Percentiles rank a stretch among this genome's conserved stretches.
phyloP scores from a whole-genome alignment of 768 basidiomycete species.

The Cytidiella melzeri region DNA sequence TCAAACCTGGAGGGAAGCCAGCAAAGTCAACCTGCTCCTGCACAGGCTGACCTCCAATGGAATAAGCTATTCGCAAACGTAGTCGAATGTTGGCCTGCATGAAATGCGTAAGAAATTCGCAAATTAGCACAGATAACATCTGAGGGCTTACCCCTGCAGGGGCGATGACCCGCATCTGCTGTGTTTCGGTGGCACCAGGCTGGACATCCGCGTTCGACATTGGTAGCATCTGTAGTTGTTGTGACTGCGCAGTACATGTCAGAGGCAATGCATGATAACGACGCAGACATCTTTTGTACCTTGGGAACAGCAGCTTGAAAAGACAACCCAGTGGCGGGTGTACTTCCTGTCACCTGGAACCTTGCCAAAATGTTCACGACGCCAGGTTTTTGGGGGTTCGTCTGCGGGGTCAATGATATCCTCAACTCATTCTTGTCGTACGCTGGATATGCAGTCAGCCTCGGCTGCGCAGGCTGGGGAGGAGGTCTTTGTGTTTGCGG shows the following conservation, averaged over 20 bases:
- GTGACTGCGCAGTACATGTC: slow-evolving; percentile 53
- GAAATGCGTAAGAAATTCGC: slow-evolving; percentile 8
- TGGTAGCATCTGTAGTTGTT: slow-evolving; percentile 95
- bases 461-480: slow-evolving; percentile 38
- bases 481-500: slow-evolving; percentile 33
- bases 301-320: slow-evolving; percentile 99
- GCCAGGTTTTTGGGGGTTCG: slow-evolving; percentile 74
- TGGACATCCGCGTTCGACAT: slow-evolving; percentile 83
- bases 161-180: slow-evolving; percentile 90
- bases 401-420: slow-evolving; percentile 86
- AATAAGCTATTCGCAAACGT: slow-evolving; percentile 78
- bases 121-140: not conserved
- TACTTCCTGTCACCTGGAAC: slow-evolving; percentile 65
- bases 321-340: slow-evolving; percentile 56
- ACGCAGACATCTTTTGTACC: slow-evolving; percentile 40
- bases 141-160: slow-evolving; percentile 69
- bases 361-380: slow-evolving; percentile 85
- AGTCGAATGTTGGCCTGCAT: slow-evolving; percentile 75
- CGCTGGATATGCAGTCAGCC: slow-evolving; percentile 70
- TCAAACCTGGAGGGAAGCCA: slow-evolving; percentile 77
- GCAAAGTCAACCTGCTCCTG: slow-evolving; percentile 95
- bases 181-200: slow-evolving; percentile 82
- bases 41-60: slow-evolving; percentile 46
- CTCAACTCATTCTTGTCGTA: slow-evolving; percentile 90
- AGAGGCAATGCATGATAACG: not conserved